Evolutionary conservation across 176 grass and related monocot species (phyloP).

Genomic region (Cenchrus fungigraminus): DNA sequence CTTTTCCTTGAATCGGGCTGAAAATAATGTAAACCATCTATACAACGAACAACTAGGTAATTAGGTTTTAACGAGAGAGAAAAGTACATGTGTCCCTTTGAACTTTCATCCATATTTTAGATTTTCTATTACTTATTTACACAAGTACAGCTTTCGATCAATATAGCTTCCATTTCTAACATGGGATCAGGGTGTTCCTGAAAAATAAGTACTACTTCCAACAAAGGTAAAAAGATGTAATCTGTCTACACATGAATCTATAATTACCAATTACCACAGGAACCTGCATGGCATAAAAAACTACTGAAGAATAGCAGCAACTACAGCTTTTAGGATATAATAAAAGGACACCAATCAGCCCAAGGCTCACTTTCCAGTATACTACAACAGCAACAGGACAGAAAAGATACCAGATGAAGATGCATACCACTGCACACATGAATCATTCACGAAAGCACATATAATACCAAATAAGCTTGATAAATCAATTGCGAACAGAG

Average conservation of each 20-base stretch:
- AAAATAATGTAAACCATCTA: slow-evolving; percentile 22
- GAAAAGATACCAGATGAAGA: slow-evolving; percentile 4
- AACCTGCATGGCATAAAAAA: background rate
- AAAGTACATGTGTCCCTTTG: background rate
- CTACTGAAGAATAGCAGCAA: slow-evolving; percentile 7
- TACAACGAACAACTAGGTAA: background rate
- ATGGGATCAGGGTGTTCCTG: background rate
- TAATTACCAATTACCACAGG: slow-evolving; percentile 16
- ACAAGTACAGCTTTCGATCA: background rate
- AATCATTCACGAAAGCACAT: slow-evolving; percentile 22
- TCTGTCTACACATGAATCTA: slow-evolving; percentile 37
- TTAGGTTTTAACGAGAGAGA: background rate
- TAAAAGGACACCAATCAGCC: slow-evolving; percentile 3
- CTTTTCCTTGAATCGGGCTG: slow-evolving; percentile 19
- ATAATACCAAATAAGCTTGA: slow-evolving; percentile 15
- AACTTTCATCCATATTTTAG: background rate
- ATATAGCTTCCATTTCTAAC: slow-evolving; percentile 1
- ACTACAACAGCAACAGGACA: slow-evolving; percentile 40
- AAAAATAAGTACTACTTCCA: slow-evolving; percentile 20
- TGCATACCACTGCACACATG: slow-evolving; percentile 3
- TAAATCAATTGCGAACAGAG: background rate
- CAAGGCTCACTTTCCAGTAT: slow-evolving; percentile 18
- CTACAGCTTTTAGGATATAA: slow-evolving; percentile 20
- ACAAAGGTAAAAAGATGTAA: slow-evolving; percentile 17
- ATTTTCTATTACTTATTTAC: background rate